Base-by-base conservation (phyloP, 1,284 basidiomycete species). In the Volvariella surrecta region DNA sequence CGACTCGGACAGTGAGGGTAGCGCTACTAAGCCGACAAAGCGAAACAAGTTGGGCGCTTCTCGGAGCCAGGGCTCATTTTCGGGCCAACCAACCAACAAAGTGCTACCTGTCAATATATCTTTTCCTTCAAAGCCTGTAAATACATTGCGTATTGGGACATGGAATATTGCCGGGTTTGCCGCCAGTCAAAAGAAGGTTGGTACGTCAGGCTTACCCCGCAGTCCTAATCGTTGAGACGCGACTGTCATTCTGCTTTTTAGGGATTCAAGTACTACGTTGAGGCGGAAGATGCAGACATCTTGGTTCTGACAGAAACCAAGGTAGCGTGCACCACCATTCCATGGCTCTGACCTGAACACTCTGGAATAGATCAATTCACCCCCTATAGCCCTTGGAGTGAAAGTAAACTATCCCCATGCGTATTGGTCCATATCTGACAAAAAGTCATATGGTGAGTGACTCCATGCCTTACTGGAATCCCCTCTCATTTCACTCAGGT, bases 301-400 rank as follows among this genome's bases (percentile, higher is more conserved):
- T 64, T 91, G 22, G 73, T 91, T 9, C 61, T 91, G 39, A 88
- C 83, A 0, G 88, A 92, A 62, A 90, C 87, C 13, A 92, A 90
- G 70, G 84, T 77, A 43, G 39, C 56, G 6, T 11, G 24, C 6
- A 28, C 6, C 6, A 11, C 11, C 24, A 28, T 11, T 6, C 11
- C 11, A 28, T 11, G 6, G 24, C 24, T 6, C 24, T 11, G 6
- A 28, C 6, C 11, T 28, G 24, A 28, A 6, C 6, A 28, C 6
- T 37, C 24, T 21, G 32, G 32, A 32, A 11, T 45, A 88, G 83
- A 75, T 84, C 35, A 85, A 86, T 54, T 67, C 82, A 40, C 67
- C 66, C 40, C 79, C 83, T 1, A 68, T 71, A 3, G 78, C 85
- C 52, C 76, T 74, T 2, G 57, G 58, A 10, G 58, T 89, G 28